Conservation (phyloP, 371 early-diverging fungal species). For the Umbelopsis sp. region DNA sequence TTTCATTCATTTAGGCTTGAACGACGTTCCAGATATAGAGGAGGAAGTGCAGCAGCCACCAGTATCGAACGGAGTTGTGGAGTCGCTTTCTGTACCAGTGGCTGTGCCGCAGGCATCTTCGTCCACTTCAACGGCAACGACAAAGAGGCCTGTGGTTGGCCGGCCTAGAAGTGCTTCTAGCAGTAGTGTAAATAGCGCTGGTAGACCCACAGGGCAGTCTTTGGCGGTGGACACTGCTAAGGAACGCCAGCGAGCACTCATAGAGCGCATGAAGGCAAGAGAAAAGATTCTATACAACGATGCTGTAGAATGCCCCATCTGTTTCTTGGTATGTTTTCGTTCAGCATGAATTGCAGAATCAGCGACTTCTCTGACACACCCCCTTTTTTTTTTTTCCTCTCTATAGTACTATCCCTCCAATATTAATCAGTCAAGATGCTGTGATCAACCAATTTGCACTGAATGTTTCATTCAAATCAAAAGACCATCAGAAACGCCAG, state of each 20-base stretch:
- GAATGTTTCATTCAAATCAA: slow-evolving; percentile 95
- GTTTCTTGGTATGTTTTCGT: slow-evolving; percentile 73
- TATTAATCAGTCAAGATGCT: slow-evolving; percentile 93
- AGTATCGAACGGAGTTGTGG: slow-evolving; percentile 21
- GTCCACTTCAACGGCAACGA: slow-evolving; percentile 21
- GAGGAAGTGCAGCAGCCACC: slow-evolving; percentile 19
- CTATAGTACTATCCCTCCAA: slow-evolving; percentile 85
- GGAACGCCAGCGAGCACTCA: slow-evolving; percentile 33
- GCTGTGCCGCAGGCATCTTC: slow-evolving; percentile 30
- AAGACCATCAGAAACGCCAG: slow-evolving; percentile 63
- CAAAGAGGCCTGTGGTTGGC: slow-evolving; percentile 2
- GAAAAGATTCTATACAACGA: slow-evolving; percentile 59
- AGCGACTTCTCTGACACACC: not conserved
- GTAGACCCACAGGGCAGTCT: slow-evolving; percentile 19
- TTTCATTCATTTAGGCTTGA: slow-evolving; percentile 28
- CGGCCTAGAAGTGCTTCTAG: slow-evolving; percentile 43
- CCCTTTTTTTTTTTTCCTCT: not conserved
- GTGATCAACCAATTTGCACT: slow-evolving; percentile 94
- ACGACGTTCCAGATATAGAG: slow-evolving; percentile 45
- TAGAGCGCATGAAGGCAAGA: slow-evolving; percentile 40
- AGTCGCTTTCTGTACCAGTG: slow-evolving; percentile 2
- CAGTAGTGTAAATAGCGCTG: slow-evolving; percentile 25
- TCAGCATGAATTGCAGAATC: not conserved
- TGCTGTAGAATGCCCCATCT: slow-evolving; percentile 92
- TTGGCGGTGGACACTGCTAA: slow-evolving; percentile 14